These are phyloP conservation scores for Musa balbisiana DNA, from an alignment of 202 grass and related monocot genomes.

Conservation along the genomic window DNA sequence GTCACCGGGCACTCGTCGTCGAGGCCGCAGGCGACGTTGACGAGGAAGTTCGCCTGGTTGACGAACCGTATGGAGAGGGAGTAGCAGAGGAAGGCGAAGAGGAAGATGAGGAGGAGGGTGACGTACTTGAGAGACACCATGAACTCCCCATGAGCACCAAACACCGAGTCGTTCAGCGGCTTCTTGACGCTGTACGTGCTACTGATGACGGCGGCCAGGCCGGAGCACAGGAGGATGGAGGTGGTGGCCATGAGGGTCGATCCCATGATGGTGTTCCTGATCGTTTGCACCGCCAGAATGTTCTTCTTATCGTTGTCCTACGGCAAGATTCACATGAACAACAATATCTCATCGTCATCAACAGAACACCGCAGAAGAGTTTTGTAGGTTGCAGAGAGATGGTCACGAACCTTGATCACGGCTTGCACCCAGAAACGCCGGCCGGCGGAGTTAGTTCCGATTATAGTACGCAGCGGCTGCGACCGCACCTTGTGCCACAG, in stretches of 20 bases:
- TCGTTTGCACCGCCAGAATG: constrained; percentile 15
- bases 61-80: constrained; percentile 23
- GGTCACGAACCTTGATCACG: not conserved
- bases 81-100: constrained; percentile 22
- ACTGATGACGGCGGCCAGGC: constrained; percentile 15
- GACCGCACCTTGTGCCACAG: constrained; percentile 2
- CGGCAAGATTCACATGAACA: not conserved
- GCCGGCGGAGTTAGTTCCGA: constrained; percentile 16
- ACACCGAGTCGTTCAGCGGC: constrained; percentile 9
- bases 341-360: too few species aligned
- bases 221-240: constrained; percentile 12
- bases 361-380: too few species aligned
- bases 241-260: constrained; percentile 16
- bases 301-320: constrained; percentile 6
- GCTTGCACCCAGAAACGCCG: constrained; percentile 11
- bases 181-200: constrained; percentile 18
- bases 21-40: not conserved
- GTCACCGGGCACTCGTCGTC: not conserved
- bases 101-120: constrained; percentile 15
- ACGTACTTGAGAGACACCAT: constrained; percentile 19
- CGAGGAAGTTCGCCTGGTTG: constrained; percentile 23
- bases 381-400: not conserved
- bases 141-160: constrained; percentile 17
- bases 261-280: constrained; percentile 17
- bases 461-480: not conserved